Base-by-base conservation (phyloP, 495 filamentous ascomycete genomes). In the Neurospora sp. region DNA sequence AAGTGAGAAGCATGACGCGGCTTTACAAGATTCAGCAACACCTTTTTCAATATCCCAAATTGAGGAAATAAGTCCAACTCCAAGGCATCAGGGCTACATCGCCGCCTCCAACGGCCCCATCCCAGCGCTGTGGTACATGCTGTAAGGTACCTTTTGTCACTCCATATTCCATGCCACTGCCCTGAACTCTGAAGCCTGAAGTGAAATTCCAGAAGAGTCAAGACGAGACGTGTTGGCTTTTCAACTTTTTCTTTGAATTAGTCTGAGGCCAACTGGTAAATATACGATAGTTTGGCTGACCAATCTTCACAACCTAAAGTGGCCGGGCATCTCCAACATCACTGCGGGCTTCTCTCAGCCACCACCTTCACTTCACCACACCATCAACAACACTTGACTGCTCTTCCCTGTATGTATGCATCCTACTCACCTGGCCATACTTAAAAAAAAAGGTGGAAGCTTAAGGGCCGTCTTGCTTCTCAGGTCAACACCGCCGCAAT, bases 401-500 rank as follows among this genome's bases (percentile, higher is more conserved):
- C 22, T 61, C 53, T 61, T 31, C 27, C 27, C 12, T 61, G 5
- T 27, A 61, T 35, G 27, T 6, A 61, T 61, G 22, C 27, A 61
- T 7, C 22, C 27, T 61, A 31, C 14, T 31, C 53, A 27, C 5
- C 22, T 35, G 22, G 27, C 22, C 14, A 8, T 65, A 16, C 27
- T 35, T 8, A 4, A 18, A 18, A 27, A 40, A 59, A 27, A 59
- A 11, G 44, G 46, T 11, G 27, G 53, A 65, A 16, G 22, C 27
- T 35, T 7, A 27, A 1, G 14, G 27, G 53, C 8, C 14, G 14
- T 65, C 12, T 31, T 9, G 12, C 1, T 35, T 65, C 14, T 65
- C 53, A 65, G 14, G 53, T 31, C 27, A 65, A 4, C 53, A 74
- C 6, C 61, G 18, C 22, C 70, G 71, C 35, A 16, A 83, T 82